Base-by-base conservation (phyloP, 305 asterid species). In the Rubia tinctorum region DNA sequence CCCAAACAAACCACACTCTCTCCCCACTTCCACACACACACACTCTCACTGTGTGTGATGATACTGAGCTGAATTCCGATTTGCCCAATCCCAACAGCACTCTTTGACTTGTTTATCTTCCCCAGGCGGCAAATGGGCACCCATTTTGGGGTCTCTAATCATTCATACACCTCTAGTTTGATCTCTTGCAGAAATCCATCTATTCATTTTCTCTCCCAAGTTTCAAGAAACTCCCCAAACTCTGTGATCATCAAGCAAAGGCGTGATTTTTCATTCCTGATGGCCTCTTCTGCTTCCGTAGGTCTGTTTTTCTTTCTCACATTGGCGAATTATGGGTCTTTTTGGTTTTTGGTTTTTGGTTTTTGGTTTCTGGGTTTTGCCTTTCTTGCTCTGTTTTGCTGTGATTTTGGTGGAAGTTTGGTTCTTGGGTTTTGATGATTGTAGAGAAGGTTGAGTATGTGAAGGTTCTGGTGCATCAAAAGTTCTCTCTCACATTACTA, bases 251-350 rank as follows among this genome's bases (percentile, higher is more conserved):
- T 71, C 67, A 23, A 22, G 14, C 70, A 62, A 70, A 72, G 14
- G 66, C 51, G 66, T 45, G 25, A 43, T 63, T 73, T 73, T 17
- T 55, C 73, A 44, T 37, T 51, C 17, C 73, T 25, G 76, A 66
- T 66, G 71, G 71, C 71, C 18, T 65, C 51, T 39, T 65, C 69
- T 65, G 37, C 49, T 27, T 37, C 74, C 7, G 20, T 56, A 1
- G 71, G 71, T 66, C 2, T 42, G 17, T 66, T 0, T 30, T 2
- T 49, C 30, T 69, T 34, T 30, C 49, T 10, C 49, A 17, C 34
- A 53, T n/a, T 47, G 2, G 23, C 43, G 7, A 56, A 51, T 23
- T 30, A 30, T 30, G 1, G 34, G 5, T 2, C 12, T 59, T 20
- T 59, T 59, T 59, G 8, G 5, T 59, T 59, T 59, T n/a, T n/a